Conservation (phyloP, 768 basidiomycete genomes). For the Suillus brevipes region DNA sequence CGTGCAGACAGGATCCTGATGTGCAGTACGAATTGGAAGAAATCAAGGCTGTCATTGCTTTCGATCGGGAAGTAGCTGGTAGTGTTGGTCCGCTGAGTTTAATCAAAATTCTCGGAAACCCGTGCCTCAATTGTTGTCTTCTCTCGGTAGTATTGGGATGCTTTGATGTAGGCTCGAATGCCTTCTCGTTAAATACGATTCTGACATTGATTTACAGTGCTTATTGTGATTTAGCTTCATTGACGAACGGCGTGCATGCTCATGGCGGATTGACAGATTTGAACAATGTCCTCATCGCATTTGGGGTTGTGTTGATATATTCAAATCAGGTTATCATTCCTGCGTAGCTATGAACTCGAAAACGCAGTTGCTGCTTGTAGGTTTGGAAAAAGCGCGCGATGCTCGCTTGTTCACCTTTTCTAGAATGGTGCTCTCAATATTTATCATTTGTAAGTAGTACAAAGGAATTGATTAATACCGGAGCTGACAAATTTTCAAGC, state of each 20-base stretch:
- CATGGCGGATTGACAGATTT: constrained; percentile 34
- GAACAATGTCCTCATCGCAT: constrained; percentile 52
- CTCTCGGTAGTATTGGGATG: constrained; percentile 60
- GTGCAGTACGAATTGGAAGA: constrained; percentile 64
- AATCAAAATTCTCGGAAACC: constrained; percentile 53
- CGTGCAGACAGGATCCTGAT: constrained; percentile 44
- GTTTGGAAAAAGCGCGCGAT: neutral
- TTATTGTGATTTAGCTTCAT: constrained; percentile 27
- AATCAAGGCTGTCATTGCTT: constrained; percentile 57
- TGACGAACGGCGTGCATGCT: neutral
- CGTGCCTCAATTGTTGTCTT: constrained; percentile 61
- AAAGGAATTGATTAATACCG: no score
- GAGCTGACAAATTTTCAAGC: constrained; percentile 5
- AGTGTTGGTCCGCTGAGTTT: constrained; percentile 46
- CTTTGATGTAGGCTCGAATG: constrained; percentile 37
- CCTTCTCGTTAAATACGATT: neutral
- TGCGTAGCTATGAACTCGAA: constrained; percentile 42
- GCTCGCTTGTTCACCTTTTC: neutral
- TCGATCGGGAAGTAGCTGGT: constrained; percentile 42
- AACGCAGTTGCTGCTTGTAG: constrained; percentile 44
- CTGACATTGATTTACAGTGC: constrained; percentile 10
- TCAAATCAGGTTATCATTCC: neutral
- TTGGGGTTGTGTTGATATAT: constrained; percentile 32
- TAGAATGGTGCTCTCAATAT: constrained; percentile 57
- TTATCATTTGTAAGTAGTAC: constrained; percentile 43